phyloP scores from a whole-genome alignment of 1,284 basidiomycete species.

The Moesziomyces parantarcticus region DNA sequence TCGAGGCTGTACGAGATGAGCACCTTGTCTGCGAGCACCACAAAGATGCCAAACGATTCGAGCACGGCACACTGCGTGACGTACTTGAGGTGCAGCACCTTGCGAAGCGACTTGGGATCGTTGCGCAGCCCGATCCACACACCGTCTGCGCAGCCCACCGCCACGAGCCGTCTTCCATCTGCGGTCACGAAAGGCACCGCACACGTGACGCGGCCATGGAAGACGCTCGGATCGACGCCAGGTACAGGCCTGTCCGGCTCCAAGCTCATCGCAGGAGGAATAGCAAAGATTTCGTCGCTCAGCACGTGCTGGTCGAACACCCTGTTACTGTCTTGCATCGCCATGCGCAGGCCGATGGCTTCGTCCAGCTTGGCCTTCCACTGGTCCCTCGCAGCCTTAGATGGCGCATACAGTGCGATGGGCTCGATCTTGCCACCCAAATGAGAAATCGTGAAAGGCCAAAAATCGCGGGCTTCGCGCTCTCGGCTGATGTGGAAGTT shows the following conservation, averaged over 20 bases:
- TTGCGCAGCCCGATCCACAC: conserved; percentile 95
- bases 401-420: conserved; percentile 82
- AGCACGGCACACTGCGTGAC: conserved; percentile 95
- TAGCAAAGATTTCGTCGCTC: conserved; percentile 66
- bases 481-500: conserved; percentile 58
- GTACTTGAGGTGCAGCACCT: conserved; percentile 86
- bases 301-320: conserved; percentile 70
- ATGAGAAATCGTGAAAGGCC: conserved; percentile 62
- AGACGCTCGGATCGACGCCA: conserved; percentile 78
- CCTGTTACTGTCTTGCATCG: conserved; percentile 89
- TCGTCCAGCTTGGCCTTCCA: conserved; percentile 92
- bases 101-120: conserved; percentile 84
- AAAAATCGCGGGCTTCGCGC: conserved; percentile 59
- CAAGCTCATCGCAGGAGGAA: conserved; percentile 34
- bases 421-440: conserved; percentile 56
- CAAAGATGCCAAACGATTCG: conserved; percentile 92
- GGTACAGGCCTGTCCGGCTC: conserved; percentile 45
- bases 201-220: conserved; percentile 90
- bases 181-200: conserved; percentile 81
- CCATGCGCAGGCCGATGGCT: conserved; percentile 82
- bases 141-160: conserved; percentile 92
- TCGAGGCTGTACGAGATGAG: conserved; percentile 83
- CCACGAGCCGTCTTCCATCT: conserved; percentile 84
- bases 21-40: conserved; percentile 90
- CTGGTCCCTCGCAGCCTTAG: conserved; percentile 77